Evolutionary conservation across 306 rosid species (phyloP).

Genomic region (Vachellia pachyceras): DNA sequence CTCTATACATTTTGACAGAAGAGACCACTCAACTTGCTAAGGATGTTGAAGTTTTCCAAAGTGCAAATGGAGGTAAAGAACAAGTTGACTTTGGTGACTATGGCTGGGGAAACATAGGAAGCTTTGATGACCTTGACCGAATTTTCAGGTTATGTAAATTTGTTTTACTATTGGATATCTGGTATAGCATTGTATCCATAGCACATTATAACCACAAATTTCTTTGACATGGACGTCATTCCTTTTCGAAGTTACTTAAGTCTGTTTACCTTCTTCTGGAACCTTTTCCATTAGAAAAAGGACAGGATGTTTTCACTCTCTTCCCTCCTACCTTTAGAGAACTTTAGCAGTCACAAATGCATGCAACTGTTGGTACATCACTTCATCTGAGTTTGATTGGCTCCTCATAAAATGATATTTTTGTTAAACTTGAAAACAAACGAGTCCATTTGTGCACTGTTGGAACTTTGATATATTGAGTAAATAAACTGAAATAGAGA

Average conservation of each 20-base stretch:
- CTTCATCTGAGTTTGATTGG: constrained; percentile 18
- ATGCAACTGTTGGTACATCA: constrained; percentile 13
- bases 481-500: constrained; percentile 10
- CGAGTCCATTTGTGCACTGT: neutral
- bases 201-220: constrained; percentile 4
- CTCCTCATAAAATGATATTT: neutral
- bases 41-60: constrained; percentile 63
- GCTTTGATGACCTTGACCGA: constrained; percentile 91
- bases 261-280: neutral
- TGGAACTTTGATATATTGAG: neutral
- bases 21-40: constrained; percentile 53
- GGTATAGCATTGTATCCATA: constrained; percentile 19
- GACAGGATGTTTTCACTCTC: constrained; percentile 10
- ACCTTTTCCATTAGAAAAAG: neutral
- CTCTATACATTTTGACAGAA: constrained; percentile 55
- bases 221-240: neutral
- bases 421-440: neutral
- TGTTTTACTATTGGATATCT: constrained; percentile 15
- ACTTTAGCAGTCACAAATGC: constrained; percentile 13
- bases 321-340: constrained; percentile 3
- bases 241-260: neutral
- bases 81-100: constrained; percentile 86
- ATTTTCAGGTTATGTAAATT: constrained; percentile 77
- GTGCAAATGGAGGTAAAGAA: constrained; percentile 67
- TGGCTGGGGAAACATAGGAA: constrained; percentile 92